Percentiles rank a stretch among this genome's conserved stretches.
These are phyloP conservation scores for Mycena rosella DNA, from an alignment of 768 basidiomycete genomes.

Conservation along the genomic window DNA sequence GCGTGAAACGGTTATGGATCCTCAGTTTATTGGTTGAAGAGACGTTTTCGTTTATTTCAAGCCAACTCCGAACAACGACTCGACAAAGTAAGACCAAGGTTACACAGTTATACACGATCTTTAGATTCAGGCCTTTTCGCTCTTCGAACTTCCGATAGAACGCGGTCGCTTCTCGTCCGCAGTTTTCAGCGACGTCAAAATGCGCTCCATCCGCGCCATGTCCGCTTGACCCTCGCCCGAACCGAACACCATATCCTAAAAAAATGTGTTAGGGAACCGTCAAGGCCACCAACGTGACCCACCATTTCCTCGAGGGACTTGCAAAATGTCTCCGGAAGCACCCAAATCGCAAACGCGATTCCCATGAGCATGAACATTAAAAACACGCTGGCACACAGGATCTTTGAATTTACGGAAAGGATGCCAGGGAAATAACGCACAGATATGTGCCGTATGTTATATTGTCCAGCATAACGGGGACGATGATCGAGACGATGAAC, in stretches of 20 bases:
- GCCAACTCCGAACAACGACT: too few species aligned
- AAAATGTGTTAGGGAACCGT: not conserved
- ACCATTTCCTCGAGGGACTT: slow-evolving; percentile 49
- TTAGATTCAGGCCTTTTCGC: slow-evolving; percentile 4
- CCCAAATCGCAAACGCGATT: slow-evolving; percentile 43
- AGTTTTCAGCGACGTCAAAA: slow-evolving; percentile 25
- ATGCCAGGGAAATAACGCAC: slow-evolving; percentile 1
- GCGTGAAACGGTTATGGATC: too few species aligned
- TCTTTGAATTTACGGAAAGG: not conserved
- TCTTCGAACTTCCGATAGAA: slow-evolving; percentile 20
- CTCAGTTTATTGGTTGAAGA: too few species aligned
- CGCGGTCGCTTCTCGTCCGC: slow-evolving; percentile 19
- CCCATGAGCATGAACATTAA: slow-evolving; percentile 44
- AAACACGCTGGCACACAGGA: slow-evolving; percentile 34
- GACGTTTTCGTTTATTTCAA: too few species aligned
- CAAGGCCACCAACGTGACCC: not conserved
- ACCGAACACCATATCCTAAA: slow-evolving; percentile 38
- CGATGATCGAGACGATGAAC: slow-evolving; percentile 41
- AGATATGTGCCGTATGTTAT: slow-evolving; percentile 52
- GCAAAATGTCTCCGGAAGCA: slow-evolving; percentile 46
- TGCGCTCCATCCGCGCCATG: slow-evolving; percentile 39
- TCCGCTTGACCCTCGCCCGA: slow-evolving; percentile 39
- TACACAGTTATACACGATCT: too few species aligned
- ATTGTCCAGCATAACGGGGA: slow-evolving; percentile 51
- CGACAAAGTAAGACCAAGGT: too few species aligned